Percentiles rank a stretch among this genome's conserved stretches.
Conservation (phyloP, 2,329 filamentous ascomycete species). For the Cladosporium sp. region DNA sequence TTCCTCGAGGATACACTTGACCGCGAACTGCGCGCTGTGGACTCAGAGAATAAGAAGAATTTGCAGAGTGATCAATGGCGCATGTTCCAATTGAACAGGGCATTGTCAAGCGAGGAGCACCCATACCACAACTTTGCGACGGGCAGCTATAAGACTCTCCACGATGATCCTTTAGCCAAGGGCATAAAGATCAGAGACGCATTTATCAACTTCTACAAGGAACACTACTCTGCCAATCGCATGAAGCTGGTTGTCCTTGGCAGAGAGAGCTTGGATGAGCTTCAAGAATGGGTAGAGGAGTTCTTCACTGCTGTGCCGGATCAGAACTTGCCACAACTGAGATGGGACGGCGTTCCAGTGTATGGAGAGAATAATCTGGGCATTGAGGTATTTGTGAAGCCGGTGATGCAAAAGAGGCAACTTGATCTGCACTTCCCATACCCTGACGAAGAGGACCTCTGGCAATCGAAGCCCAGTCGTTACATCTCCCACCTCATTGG, state of each 20-base stretch:
- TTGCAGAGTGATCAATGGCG: conserved; percentile 87
- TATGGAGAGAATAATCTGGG: conserved; percentile 57
- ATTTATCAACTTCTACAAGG: conserved; percentile 87
- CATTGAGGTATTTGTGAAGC: conserved; percentile 80
- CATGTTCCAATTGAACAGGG: conserved; percentile 81
- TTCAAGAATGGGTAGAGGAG: conserved; percentile 79
- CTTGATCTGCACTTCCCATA: conserved; percentile 80
- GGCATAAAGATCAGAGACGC: conserved; percentile 83
- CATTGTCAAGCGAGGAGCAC: conserved; percentile 79
- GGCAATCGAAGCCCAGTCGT: conserved; percentile 74
- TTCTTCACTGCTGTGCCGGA: conserved; percentile 78
- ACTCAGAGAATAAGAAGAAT: conserved; percentile 98
- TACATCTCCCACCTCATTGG: conserved; percentile 88
- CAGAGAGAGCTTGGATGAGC: conserved; percentile 72
- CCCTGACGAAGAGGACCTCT: conserved; percentile 75
- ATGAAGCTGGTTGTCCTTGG: conserved; percentile 91
- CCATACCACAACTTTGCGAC: conserved; percentile 91
- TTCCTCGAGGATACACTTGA: conserved; percentile 83
- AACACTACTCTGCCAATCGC: conserved; percentile 85
- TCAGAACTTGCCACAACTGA: conserved; percentile 67
- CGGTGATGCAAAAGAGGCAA: conserved; percentile 80
- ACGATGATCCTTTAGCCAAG: conserved; percentile 71
- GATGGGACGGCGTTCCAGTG: conserved; percentile 62
- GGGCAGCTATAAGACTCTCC: conserved; percentile 79
- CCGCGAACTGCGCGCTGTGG: conserved; percentile 80